phyloP scores from a whole-genome alignment of 148 eudicot genomes.

The Camellia sinensis region DNA sequence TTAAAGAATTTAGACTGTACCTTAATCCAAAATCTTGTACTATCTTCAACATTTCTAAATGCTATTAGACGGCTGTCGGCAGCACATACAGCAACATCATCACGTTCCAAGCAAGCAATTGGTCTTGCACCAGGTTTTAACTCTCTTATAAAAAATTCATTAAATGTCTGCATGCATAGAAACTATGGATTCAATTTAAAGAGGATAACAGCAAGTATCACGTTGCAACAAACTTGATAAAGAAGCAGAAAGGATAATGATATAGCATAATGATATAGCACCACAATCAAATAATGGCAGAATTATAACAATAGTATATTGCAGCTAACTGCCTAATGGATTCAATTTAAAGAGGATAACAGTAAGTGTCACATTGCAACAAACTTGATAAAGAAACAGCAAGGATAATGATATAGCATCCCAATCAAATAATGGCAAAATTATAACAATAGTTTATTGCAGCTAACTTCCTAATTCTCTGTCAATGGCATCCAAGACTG shows the following conservation, averaged over 20 bases:
- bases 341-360: background rate
- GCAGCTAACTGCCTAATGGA: background rate
- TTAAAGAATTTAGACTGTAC: constrained; percentile 31
- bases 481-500: constrained; percentile 9
- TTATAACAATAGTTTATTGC: background rate
- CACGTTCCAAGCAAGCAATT: constrained; percentile 56
- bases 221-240: background rate
- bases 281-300: background rate
- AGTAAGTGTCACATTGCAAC: background rate
- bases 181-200: background rate
- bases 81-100: constrained; percentile 86
- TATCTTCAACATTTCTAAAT: constrained; percentile 58
- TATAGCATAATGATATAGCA: background rate
- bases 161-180: constrained; percentile 72
- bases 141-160: constrained; percentile 92
- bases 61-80: constrained; percentile 94
- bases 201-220: background rate
- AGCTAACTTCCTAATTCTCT: background rate
- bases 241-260: background rate
- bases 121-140: constrained; percentile 82
- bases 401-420: constrained; percentile 5
- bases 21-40: constrained; percentile 90
- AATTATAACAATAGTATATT: background rate
- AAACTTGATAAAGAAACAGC: background rate
- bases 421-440: background rate